Evolutionary conservation across 371 early-diverging fungal species (phyloP), one percentile per base, ranked within the genome.

Genomic region (Fennellomyces sp.): DNA sequence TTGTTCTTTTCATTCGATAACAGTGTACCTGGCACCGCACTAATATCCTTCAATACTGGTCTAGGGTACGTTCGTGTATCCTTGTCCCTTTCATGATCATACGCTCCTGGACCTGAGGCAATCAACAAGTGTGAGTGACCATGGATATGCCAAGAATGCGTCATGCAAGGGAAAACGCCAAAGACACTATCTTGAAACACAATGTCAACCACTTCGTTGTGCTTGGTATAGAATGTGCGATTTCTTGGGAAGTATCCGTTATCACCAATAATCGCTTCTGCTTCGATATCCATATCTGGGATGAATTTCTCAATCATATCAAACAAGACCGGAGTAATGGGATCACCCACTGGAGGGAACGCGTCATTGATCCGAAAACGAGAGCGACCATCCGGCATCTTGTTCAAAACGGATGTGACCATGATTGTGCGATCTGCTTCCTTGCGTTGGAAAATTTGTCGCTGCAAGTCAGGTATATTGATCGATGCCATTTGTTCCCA

Each of bases 91-190:
- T 65, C 58, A 26, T 70, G 65, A 29, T 35, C 54, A n/a, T 78
- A 78, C 38, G 70, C 65, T 7, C 75, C 78, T 56, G 54, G 15
- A 17, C 78, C 78, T 21, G 59, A 28, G 2, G 78, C 72, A 30
- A 78, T 63, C 52, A 66, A 64, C 61, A 65, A 74, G 42, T 78
- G 78, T 7, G 70, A 72, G 29, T 78, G 78, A 5, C 78, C 78
- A 42, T 78, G 78, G 2, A 72, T 74, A 52, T 78, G 78, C 72
- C 75, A 78, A 7, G 72, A 70, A 59, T 78, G 78, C 39, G 68
- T 66, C 5, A 70, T 56, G 17, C 78, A 78, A 3, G 23, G 33
- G 17, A 35, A 12, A 5, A 56, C 52, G 5, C 53, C 53, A 10
- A 61, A 39, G 10, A 53, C 56, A 29, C 66, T 65, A 2, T 75